A percentile compares a stretch with the other conserved stretches of the same genome.
Evolutionary conservation across 345 rosid species (phyloP).

Genomic region (Citrus trifoliata): DNA sequence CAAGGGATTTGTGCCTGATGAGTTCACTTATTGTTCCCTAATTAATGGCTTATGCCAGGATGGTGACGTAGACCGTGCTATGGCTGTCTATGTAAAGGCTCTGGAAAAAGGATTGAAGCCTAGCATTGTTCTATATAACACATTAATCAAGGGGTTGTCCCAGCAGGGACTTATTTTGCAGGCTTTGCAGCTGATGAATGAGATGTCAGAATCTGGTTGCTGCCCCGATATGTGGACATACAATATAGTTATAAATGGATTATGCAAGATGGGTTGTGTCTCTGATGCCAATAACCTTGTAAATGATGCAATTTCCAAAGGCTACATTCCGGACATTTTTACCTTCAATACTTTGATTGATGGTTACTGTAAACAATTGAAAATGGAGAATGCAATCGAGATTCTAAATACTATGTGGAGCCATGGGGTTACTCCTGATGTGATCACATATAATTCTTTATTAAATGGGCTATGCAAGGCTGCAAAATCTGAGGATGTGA

Average conservation of each 20-base stretch:
- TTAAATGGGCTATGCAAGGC: constrained; percentile 90
- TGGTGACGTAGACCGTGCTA: constrained; percentile 67
- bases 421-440: constrained; percentile 68
- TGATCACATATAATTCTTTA: constrained; percentile 82
- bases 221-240: constrained; percentile 74
- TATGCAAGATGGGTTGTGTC: constrained; percentile 88
- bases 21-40: constrained; percentile 71
- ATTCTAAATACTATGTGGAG: constrained; percentile 62
- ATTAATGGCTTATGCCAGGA: constrained; percentile 68
- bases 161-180: constrained; percentile 68
- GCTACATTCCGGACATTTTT: constrained; percentile 71
- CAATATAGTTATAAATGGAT: constrained; percentile 72
- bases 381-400: constrained; percentile 71
- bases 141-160: constrained; percentile 72
- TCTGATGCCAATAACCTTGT: constrained; percentile 70
- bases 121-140: constrained; percentile 59
- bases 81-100: constrained; percentile 61
- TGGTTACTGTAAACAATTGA: constrained; percentile 71
- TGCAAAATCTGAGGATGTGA: constrained; percentile 69
- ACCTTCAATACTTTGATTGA: constrained; percentile 89
- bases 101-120: constrained; percentile 57
- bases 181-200: constrained; percentile 66
- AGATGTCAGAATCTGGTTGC: constrained; percentile 64
- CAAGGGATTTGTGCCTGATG: constrained; percentile 79
- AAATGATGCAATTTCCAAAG: constrained; percentile 65